Base-by-base conservation (phyloP, 164 flowering plant species). In the Umbilicus rupestris region DNA sequence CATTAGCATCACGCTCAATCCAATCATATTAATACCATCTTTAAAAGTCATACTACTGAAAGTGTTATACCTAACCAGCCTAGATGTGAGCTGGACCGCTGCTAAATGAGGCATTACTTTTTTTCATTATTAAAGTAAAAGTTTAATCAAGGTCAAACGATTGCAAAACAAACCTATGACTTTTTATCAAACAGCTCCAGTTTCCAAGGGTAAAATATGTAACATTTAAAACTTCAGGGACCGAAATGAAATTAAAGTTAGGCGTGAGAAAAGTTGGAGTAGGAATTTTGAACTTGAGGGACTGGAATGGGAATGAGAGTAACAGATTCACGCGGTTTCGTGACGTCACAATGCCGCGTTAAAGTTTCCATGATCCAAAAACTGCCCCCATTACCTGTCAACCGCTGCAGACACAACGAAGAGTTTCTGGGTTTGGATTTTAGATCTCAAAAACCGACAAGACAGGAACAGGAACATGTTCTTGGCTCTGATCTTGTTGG, bases 291-390 rank as follows among this genome's bases (percentile, higher is more conserved):
- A 52, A 52, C 58, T 52, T 10, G 29, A 26, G 58, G 58, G 58
- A 52, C 29, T 12, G 58, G 29, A 26, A 9, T 19, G 29, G 3
- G 2, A 52, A 20, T 52, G 24, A 52, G 3, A 24, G 3, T 10
- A 24, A 52, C 11, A 24, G 29, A 24, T 52, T 52, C 9, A 52
- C 58, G 58, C 58, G 58, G 58, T 52, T 52, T 52, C 15, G 30
- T 52, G 58, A 52, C 30, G 58, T 52, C 28, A 52, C 30, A 52
- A 26, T 52, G 58, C 58, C 58, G 58, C 58, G 58, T 52, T 24
- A 52, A 26, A 52, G 4, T 2, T 22, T 52, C 58, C 30, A 24
- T 5, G 10, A 47, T 22, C 55, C 55, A 19, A 7, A 47, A 47
- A 47, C 52, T 20, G 55, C 55, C 55, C 55, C 11, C 20, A 47